phyloP scores from a whole-genome alignment of 371 early-diverging fungal genomes.

The Syncephalis fuscata region DNA sequence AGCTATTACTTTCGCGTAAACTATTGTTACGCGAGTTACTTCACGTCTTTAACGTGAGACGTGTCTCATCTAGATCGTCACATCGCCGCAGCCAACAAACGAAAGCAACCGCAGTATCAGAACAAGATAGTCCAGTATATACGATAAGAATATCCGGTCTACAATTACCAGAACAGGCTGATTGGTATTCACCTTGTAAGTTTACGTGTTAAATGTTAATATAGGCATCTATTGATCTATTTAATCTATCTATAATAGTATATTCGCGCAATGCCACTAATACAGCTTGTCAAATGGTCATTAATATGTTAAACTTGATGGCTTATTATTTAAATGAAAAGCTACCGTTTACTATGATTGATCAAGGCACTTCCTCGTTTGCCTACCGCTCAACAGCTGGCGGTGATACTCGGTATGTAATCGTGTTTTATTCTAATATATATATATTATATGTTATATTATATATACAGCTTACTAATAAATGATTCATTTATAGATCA shows the following conservation, averaged over 20 bases:
- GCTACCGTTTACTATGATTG: constrained; percentile 46
- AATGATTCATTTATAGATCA: constrained; percentile 12
- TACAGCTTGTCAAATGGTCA: constrained; percentile 59
- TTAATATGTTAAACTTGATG: constrained; percentile 61
- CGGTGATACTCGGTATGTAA: constrained; percentile 11
- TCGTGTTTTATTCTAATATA: constrained; percentile 2
- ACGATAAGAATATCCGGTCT: constrained; percentile 8
- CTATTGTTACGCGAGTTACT: too few species aligned
- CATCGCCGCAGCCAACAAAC: too few species aligned
- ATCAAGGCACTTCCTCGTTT: constrained; percentile 30
- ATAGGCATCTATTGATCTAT: constrained; percentile 1
- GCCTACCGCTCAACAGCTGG: constrained; percentile 13
- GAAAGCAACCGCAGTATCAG: constrained; percentile 4
- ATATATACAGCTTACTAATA: constrained; percentile 10
- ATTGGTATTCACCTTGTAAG: constrained; percentile 5
- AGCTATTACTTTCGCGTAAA: too few species aligned
- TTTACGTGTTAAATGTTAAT: constrained; percentile 3
- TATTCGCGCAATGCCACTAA: constrained; percentile 60
- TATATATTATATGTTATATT: neutral
- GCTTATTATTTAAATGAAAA: constrained; percentile 59
- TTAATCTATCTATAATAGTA: constrained; percentile 17
- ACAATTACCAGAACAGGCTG: constrained; percentile 8
- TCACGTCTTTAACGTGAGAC: too few species aligned
- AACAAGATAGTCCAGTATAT: constrained; percentile 14
- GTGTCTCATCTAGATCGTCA: too few species aligned